These are phyloP conservation scores for Talaromyces adpressus DNA, from an alignment of 495 filamentous ascomycete species.

Conservation along the genomic window DNA sequence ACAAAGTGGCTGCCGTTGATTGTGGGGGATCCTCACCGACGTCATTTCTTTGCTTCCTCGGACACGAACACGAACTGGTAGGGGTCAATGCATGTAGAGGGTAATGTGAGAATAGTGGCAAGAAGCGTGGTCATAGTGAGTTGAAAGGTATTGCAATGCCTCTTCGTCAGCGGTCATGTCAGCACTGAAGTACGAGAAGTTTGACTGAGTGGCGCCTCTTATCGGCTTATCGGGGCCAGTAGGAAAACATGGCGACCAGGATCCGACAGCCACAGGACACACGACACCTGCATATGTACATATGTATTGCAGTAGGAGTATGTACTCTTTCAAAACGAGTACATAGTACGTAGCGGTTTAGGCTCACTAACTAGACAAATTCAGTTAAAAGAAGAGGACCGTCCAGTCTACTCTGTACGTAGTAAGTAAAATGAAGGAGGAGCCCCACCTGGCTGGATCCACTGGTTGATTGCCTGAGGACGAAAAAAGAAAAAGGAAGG, in stretches of 20 bases:
- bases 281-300: neutral
- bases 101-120: neutral
- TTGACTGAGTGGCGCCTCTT: neutral
- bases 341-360: no score
- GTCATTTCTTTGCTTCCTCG: neutral
- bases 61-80: neutral
- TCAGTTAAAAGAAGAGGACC: neutral
- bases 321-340: no score
- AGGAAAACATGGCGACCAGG: slow-evolving; percentile 2
- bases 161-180: neutral
- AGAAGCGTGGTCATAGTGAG: neutral
- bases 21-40: neutral
- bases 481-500: neutral
- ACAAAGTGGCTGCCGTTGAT: neutral
- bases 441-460: neutral
- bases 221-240: slow-evolving; percentile 1
- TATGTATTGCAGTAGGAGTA: neutral
- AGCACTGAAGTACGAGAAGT: neutral
- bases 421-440: neutral
- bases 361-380: neutral
- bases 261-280: neutral
- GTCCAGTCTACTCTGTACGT: neutral
- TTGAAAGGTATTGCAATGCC: neutral
- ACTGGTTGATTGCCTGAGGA: slow-evolving; percentile 1
- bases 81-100: no score